Evolutionary conservation across 106 monocot species (phyloP).

Genomic region (Dactylorhiza incarnata): DNA sequence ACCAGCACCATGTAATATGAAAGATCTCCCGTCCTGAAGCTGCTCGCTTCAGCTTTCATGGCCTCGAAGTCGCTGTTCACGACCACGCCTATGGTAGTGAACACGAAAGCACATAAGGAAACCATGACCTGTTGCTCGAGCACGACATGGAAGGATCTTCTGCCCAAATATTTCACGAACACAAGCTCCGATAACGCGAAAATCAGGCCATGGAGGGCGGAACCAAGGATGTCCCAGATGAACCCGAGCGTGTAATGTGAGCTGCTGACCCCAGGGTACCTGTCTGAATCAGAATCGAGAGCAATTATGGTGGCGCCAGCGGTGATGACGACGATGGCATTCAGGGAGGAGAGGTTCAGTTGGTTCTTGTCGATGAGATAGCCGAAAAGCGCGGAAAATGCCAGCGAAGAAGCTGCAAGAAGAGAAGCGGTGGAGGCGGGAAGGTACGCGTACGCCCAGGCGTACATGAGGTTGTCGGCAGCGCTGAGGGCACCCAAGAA

Average conservation of each 20-base stretch:
- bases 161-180: slow-evolving; percentile 56
- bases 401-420: slow-evolving; percentile 62
- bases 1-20: slow-evolving; percentile 64
- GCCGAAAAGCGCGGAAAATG: slow-evolving; percentile 78
- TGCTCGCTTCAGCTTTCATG: slow-evolving; percentile 56
- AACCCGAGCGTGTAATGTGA: slow-evolving; percentile 63
- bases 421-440: slow-evolving; percentile 90
- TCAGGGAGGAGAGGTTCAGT: slow-evolving; percentile 53
- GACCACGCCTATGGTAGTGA: slow-evolving; percentile 68
- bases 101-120: slow-evolving; percentile 60
- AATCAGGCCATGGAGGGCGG: slow-evolving; percentile 93
- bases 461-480: slow-evolving; percentile 79
- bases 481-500: slow-evolving; percentile 76
- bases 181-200: slow-evolving; percentile 89
- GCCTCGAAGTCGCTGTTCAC: slow-evolving; percentile 39
- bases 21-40: slow-evolving; percentile 46
- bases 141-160: slow-evolving; percentile 83
- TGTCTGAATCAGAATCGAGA: slow-evolving; percentile 69
- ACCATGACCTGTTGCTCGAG: slow-evolving; percentile 90
- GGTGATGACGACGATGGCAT: slow-evolving; percentile 75
- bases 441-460: slow-evolving; percentile 91
- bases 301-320: slow-evolving; percentile 63
- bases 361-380: slow-evolving; percentile 71
- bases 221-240: slow-evolving; percentile 70
- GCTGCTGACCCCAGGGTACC: slow-evolving; percentile 47